phyloP scores from a whole-genome alignment of 2,329 filamentous ascomycete genomes.

The Furcasterigmium furcatum region DNA sequence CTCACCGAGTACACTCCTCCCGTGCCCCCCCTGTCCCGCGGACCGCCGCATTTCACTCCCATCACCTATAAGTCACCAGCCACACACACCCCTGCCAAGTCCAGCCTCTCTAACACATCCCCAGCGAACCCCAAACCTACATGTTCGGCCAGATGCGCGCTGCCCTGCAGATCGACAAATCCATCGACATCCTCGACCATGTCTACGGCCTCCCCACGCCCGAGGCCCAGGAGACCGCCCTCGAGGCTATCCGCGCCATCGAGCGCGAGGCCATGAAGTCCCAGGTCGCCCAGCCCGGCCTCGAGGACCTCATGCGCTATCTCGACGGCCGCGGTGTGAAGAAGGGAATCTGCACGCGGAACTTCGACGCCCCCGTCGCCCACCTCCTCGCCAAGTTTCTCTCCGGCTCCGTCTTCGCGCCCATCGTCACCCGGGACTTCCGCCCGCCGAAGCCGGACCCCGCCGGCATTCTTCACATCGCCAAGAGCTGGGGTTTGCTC shows the following conservation, averaged over 20 bases:
- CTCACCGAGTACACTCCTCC: background rate
- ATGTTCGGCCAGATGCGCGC: conserved; percentile 90
- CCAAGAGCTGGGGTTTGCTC: conserved; percentile 65
- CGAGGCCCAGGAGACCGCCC: conserved; percentile 58
- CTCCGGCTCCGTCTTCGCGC: conserved; percentile 62
- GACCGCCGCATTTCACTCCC: too few species aligned
- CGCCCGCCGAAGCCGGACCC: conserved; percentile 83
- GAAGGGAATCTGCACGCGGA: conserved; percentile 90
- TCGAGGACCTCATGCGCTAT: conserved; percentile 76
- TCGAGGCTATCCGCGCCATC: conserved; percentile 72
- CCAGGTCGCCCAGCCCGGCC: conserved; percentile 80
- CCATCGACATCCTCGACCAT: conserved; percentile 83
- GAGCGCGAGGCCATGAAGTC: conserved; percentile 76
- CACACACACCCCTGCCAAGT: background rate
- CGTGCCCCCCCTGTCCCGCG: background rate
- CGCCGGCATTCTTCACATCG: conserved; percentile 84
- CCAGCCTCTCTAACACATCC: background rate
- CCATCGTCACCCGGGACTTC: conserved; percentile 83
- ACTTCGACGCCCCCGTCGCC: conserved; percentile 78
- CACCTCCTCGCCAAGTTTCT: conserved; percentile 77
- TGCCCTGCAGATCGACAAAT: conserved; percentile 69
- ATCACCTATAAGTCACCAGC: too few species aligned
- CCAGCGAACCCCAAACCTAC: conserved; percentile 84
- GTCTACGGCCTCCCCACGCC: conserved; percentile 68
- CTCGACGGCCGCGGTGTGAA: conserved; percentile 63